These are phyloP conservation scores for Tolypocladium paradoxum DNA, from an alignment of 2,329 filamentous ascomycete genomes.

Conservation along the genomic window DNA sequence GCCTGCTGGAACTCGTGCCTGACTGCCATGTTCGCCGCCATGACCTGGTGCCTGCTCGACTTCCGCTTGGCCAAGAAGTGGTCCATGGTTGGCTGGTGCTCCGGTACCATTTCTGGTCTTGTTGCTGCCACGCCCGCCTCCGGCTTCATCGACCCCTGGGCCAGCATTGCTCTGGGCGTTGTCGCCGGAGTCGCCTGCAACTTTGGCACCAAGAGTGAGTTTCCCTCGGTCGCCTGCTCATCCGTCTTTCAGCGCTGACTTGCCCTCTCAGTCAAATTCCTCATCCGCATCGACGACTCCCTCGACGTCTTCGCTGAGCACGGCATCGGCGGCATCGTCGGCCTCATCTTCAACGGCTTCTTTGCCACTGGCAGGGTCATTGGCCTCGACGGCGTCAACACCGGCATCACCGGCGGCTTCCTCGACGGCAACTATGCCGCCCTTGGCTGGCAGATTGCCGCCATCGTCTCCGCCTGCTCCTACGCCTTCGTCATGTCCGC, in stretches of 20 bases:
- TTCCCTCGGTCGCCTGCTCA: neutral
- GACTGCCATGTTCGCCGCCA: conserved; percentile 82
- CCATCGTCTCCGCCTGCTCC: conserved; percentile 53
- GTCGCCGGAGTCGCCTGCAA: conserved; percentile 57
- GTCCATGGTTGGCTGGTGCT: conserved; percentile 70
- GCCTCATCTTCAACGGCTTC: conserved; percentile 61
- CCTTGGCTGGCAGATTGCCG: conserved; percentile 72
- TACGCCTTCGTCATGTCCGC: conserved; percentile 69
- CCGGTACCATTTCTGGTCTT: conserved; percentile 59
- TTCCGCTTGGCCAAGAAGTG: conserved; percentile 90
- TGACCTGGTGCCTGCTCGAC: conserved; percentile 93
- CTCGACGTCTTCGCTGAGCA: conserved; percentile 66
- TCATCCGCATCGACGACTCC: conserved; percentile 56
- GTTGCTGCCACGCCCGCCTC: conserved; percentile 61
- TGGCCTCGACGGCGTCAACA: conserved; percentile 68
- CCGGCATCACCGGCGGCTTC: conserved; percentile 56
- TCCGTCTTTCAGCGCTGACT: conserved; percentile 1
- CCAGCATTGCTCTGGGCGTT: conserved; percentile 54
- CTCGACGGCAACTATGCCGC: conserved; percentile 64
- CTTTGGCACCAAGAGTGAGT: conserved; percentile 50
- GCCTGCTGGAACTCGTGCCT: conserved; percentile 97
- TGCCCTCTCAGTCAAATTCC: conserved; percentile 38
- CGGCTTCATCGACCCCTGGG: conserved; percentile 58
- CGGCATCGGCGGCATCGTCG: conserved; percentile 57
- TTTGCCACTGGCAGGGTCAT: conserved; percentile 62